Evolutionary conservation across 2,329 filamentous ascomycete species (phyloP), one percentile per base, ranked within the genome.

Genomic region (Cryphonectria parasitica): DNA sequence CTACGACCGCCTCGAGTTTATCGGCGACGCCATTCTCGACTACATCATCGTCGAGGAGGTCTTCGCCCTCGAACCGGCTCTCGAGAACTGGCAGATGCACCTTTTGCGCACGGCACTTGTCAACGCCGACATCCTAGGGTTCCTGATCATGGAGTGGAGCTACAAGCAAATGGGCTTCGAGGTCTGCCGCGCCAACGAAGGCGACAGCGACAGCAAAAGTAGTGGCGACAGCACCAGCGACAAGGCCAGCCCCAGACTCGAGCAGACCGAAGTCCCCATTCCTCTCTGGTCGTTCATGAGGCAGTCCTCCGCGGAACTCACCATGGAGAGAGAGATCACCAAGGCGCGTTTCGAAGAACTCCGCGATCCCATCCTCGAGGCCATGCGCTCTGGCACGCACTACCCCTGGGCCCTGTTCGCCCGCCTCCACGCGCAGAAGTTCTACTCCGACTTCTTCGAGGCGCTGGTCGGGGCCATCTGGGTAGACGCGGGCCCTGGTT

Each of bases 11-110:
- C 86, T 98, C 0, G 95, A 98, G 77, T 97, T 96, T 76, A 82
- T 98, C 0, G 95, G 95, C 0, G 95, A 98, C 75, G 88, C 94
- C 0, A 84, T 98, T 2, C 87, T 98, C 0, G 95, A 98, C 79
- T 87, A 90, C 75, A 83, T 97, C 69, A 83, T 98, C 64, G 89
- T 93, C 10, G 83, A 82, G 0, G 84, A 81, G n/a, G 81, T 95
- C 7, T 92, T 88, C 78, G 76, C 77, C 2, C 74, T 79, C 66
- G 74, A 77, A 1, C 80, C 80, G 0, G 81, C 85, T 3, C 77
- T 89, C 0, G 69, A 80, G 0, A 82, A 87, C 64, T 77, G 84
- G 2, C 81, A 87, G n/a, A 93, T 98, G 88, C 94, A 97, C 75
- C 82, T 89, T 2, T 82, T 95, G 69, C 91, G 92, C 70, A 90